These are phyloP conservation scores for Diplosphaera chodatii DNA, from an alignment of 139 green algal species.

Conservation along the genomic window DNA sequence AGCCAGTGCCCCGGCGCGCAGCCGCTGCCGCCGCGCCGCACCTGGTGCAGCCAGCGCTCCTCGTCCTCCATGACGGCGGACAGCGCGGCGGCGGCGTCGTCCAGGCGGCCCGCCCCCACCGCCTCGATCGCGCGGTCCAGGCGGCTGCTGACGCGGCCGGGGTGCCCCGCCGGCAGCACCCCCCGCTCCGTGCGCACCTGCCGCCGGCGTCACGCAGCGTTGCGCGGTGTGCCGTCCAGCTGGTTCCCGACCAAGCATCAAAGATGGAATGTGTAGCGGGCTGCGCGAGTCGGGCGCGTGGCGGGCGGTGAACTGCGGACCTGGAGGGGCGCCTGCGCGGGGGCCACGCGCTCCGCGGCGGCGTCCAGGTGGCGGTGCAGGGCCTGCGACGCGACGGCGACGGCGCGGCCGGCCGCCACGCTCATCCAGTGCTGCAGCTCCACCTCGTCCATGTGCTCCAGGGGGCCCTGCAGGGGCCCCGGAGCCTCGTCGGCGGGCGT, in stretches of 20 bases:
- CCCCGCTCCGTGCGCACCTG: conserved; percentile 41
- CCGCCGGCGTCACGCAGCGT: background rate
- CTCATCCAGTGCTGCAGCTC: conserved; percentile 39
- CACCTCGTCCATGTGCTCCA: conserved; percentile 34
- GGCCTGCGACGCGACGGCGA: background rate
- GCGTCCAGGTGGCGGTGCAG: background rate
- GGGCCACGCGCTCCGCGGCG: background rate
- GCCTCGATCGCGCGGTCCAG: conserved; percentile 11
- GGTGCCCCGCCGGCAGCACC: conserved; percentile 39
- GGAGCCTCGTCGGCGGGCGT: too few species aligned
- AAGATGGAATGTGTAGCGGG: too few species aligned
- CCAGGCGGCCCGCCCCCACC: conserved; percentile 9
- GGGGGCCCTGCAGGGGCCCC: too few species aligned
- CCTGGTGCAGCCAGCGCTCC: conserved; percentile 13
- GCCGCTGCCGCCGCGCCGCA: too few species aligned
- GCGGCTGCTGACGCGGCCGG: conserved; percentile 1
- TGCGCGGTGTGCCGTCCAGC: too few species aligned
- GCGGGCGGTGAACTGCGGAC: too few species aligned
- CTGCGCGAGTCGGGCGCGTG: too few species aligned
- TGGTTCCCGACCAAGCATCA: too few species aligned
- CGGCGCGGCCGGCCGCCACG: conserved; percentile 1
- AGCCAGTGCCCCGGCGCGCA: too few species aligned
- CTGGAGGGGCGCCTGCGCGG: background rate
- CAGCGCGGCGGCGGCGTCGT: conserved; percentile 3
- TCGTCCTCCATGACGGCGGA: conserved; percentile 16